A percentile compares a stretch with the other conserved stretches of the same genome.
phyloP scores from a whole-genome alignment of 2,329 filamentous ascomycete species.

The Seiridium unicorne region DNA sequence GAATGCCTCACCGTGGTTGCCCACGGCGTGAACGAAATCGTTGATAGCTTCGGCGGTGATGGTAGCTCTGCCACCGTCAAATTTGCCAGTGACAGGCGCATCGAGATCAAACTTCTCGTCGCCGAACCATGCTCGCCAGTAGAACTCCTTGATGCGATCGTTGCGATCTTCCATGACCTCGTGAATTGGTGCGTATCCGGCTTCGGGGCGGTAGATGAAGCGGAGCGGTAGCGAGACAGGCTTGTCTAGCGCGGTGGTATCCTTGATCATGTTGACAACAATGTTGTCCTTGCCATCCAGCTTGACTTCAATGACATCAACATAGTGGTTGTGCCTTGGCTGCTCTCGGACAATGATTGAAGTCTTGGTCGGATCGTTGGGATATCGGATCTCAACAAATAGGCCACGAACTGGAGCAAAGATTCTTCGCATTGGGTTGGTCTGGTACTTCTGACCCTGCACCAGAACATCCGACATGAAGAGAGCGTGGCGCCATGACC shows the following conservation, averaged over 20 bases:
- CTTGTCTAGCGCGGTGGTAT: slow-evolving; percentile 80
- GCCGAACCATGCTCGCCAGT: slow-evolving; percentile 97
- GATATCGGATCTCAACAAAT: slow-evolving; percentile 82
- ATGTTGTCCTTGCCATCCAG: slow-evolving; percentile 76
- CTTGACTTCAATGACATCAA: slow-evolving; percentile 85
- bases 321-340: slow-evolving; percentile 78
- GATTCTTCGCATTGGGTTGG: slow-evolving; percentile 90
- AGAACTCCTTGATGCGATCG: slow-evolving; percentile 98
- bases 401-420: slow-evolving; percentile 84
- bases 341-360: slow-evolving; percentile 86
- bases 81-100: slow-evolving; percentile 78
- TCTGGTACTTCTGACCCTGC: slow-evolving; percentile 95
- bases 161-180: slow-evolving; percentile 97
- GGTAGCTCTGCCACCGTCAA: slow-evolving; percentile 83
- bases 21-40: slow-evolving; percentile 98
- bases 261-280: slow-evolving; percentile 86
- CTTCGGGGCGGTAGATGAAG: slow-evolving; percentile 93
- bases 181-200: slow-evolving; percentile 94
- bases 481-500: slow-evolving; percentile 93
- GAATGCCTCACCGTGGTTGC: slow-evolving; percentile 96
- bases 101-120: slow-evolving; percentile 82
- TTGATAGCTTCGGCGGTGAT: slow-evolving; percentile 94
- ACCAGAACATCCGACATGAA: slow-evolving; percentile 93
- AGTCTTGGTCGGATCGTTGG: slow-evolving; percentile 80
- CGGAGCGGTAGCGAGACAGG: slow-evolving; percentile 80